These are phyloP conservation scores for Oryza nivara DNA, from an alignment of 176 grass and related monocot genomes.

Conservation along the genomic window DNA sequence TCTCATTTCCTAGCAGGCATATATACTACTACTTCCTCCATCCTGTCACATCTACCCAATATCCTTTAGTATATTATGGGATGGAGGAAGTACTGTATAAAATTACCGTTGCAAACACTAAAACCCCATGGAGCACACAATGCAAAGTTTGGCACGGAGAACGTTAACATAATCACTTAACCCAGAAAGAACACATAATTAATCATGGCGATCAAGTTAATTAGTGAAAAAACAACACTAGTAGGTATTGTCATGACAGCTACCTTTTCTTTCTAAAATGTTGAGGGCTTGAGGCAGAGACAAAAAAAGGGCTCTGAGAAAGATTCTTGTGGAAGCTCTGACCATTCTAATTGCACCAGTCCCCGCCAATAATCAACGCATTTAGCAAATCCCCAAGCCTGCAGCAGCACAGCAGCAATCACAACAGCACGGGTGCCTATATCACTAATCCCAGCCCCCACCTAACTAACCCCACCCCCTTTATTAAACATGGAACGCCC, in stretches of 20 bases:
- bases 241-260: neutral
- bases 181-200: neutral
- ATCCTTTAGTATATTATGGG: too few relatives aligned
- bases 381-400: conserved; percentile 2
- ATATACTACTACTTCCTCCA: too few relatives aligned
- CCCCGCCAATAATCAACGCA: conserved; percentile 7
- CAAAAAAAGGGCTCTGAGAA: neutral
- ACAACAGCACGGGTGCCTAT: neutral
- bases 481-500: neutral
- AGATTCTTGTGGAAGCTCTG: conserved; percentile 9
- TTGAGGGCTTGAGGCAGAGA: neutral
- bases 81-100: too few relatives aligned
- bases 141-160: neutral
- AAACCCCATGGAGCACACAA: neutral
- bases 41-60: too few relatives aligned
- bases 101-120: neutral
- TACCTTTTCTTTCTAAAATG: conserved; percentile 9
- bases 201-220: neutral
- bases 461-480: neutral
- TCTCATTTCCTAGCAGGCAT: neutral
- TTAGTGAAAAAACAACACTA: neutral
- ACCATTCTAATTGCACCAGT: conserved; percentile 17
- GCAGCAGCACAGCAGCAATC: neutral
- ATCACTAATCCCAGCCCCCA: conserved; percentile 23
- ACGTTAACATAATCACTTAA: neutral